phyloP scores from a whole-genome alignment of 371 early-diverging fungal species.

The Mucor ambiguus region DNA sequence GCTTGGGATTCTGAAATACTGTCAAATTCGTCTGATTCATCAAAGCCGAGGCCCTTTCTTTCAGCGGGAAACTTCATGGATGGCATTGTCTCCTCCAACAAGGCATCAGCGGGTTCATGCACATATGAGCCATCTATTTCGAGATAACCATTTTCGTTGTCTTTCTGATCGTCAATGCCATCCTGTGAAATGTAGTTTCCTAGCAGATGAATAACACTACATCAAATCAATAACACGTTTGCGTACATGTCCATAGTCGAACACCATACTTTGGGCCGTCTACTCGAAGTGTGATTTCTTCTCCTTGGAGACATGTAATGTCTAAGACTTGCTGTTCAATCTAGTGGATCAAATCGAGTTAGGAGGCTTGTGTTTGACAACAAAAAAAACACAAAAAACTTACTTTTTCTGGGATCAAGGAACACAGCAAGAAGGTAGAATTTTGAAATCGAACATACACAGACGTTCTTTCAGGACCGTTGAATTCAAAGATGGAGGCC shows the following conservation, averaged over 20 bases:
- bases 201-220: conserved; percentile 64
- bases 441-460: conserved; percentile 5
- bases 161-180: conserved; percentile 25
- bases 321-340: conserved; percentile 78
- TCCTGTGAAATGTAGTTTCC: conserved; percentile 70
- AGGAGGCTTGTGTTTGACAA: neutral
- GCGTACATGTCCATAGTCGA: neutral
- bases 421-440: neutral
- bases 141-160: neutral
- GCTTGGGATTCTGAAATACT: neutral
- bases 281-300: conserved; percentile 73
- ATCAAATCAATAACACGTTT: neutral
- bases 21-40: conserved; percentile 4
- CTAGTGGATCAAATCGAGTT: neutral
- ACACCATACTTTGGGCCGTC: conserved; percentile 52
- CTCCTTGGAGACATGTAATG: conserved; percentile 75
- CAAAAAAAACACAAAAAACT: neutral
- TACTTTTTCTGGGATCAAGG: conserved; percentile 10
- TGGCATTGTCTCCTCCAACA: neutral
- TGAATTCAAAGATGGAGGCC: conserved; percentile 6
- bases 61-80: neutral
- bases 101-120: neutral
- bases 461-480: neutral
- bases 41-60: neutral
- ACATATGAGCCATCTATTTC: neutral